Conservation (phyloP, 2,329 filamentous ascomycete species). For the Xylariaceae sp. region DNA sequence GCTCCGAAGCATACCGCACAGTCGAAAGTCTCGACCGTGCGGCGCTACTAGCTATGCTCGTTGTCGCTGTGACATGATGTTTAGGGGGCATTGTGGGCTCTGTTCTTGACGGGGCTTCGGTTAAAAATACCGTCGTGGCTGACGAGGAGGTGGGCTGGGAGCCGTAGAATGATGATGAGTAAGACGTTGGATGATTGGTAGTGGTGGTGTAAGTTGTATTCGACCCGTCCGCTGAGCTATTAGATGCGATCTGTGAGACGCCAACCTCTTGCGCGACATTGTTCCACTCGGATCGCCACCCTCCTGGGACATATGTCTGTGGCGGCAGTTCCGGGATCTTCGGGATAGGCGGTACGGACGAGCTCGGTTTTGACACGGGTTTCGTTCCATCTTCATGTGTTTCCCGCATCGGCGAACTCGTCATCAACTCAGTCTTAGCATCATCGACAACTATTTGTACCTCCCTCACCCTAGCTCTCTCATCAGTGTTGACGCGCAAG, state of each 20-base stretch:
- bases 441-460: neutral
- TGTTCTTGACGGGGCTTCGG: neutral
- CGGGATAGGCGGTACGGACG: constrained; percentile 5
- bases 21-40: constrained; percentile 25
- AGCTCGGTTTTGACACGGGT: neutral
- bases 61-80: constrained; percentile 19
- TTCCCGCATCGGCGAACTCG: constrained; percentile 17
- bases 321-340: constrained; percentile 13
- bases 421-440: constrained; percentile 17
- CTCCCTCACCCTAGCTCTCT: constrained; percentile 1
- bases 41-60: constrained; percentile 23
- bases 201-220: neutral
- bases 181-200: neutral
- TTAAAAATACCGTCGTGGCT: neutral
- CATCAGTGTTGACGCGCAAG: too few species aligned
- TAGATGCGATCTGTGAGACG: neutral
- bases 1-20: constrained; percentile 25
- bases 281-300: constrained; percentile 28
- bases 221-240: constrained; percentile 1
- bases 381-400: constrained; percentile 4
- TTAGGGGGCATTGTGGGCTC: neutral
- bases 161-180: constrained; percentile 6
- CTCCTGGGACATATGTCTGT: constrained; percentile 24
- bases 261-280: constrained; percentile 16
- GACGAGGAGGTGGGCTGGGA: constrained; percentile 3